Evolutionary conservation across 148 eudicot species (phyloP), one percentile per base, ranked within the genome.

Genomic region (Rhododendron ovatum): DNA sequence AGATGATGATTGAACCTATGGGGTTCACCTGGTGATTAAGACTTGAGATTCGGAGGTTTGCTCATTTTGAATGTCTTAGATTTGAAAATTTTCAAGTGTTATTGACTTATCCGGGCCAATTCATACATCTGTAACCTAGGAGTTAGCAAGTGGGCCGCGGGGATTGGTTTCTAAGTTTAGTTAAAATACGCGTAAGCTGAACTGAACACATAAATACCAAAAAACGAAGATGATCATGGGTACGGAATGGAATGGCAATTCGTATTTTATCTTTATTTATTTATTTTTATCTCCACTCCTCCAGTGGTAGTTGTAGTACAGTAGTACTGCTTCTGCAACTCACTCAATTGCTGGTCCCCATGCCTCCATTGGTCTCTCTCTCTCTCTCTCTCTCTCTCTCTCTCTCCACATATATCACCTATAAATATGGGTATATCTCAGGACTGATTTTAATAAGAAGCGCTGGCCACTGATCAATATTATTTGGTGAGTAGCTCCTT

Each of bases 401-500:
- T 67, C 74, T 63, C 71, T 9, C 12, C 11, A 61, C 13, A 65
- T 15, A 67, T 67, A 2, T 11, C 65, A 2, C 24, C 78, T 83
- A 83, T 67, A 83, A 43, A 83, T 83, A 69, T 18, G 48, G 17
- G 17, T 18, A 41, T 17, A 15, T 15, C 45, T 35, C 2, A 5
- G 2, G 10, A 8, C 84, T 14, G 3, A n/a, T n/a, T 41, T 1
- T 24, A 63, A 0, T 0, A 35, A 26, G 7, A 8, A 22, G 28
- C 4, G 37, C 5, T 43, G 20, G 10, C 35, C 7, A 45, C 7
- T n/a, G 78, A 45, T 26, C 7, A 8, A 18, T 14, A 43, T 47
- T n/a, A 65, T 65, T 57, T 82, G 86, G 86, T 71, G 86, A 69
- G 86, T 57, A 78, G 55, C 63, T 80, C 86, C 89, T 65, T 87